These are phyloP conservation scores for Mitragyna speciosa DNA, from an alignment of 257 asterid genomes.

Conservation along the genomic window DNA sequence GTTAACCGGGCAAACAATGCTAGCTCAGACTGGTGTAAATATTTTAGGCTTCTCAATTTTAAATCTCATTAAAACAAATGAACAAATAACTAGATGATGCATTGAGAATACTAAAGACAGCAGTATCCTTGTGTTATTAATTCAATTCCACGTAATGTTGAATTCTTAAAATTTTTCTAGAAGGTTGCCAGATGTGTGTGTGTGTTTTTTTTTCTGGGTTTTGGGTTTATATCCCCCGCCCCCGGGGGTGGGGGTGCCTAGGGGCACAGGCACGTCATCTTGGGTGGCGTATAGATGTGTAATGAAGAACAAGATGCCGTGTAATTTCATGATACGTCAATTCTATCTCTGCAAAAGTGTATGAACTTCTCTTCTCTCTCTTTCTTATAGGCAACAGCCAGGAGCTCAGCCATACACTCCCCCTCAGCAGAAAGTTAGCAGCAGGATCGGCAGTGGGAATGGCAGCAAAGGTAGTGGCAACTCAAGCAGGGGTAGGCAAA, in stretches of 20 bases:
- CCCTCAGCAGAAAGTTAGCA: constrained; percentile 59
- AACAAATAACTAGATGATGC: background rate
- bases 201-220: too few relatives aligned
- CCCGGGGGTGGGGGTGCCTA: too few relatives aligned
- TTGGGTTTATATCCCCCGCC: too few relatives aligned
- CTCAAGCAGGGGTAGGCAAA: constrained; percentile 32
- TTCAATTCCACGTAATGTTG: background rate
- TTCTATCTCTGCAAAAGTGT: background rate
- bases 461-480: background rate
- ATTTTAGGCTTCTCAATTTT: background rate
- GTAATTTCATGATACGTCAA: background rate
- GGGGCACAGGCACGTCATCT: too few relatives aligned
- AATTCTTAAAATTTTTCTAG: background rate
- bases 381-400: constrained; percentile 72
- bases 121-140: background rate
- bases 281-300: too few relatives aligned
- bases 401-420: constrained; percentile 57
- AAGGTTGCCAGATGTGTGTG: too few relatives aligned
- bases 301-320: background rate
- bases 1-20: background rate
- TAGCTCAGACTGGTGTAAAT: background rate
- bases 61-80: background rate
- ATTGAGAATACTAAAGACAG: background rate
- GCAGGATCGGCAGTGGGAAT: constrained; percentile 24
- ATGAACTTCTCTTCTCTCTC: background rate